A percentile compares a stretch with the other conserved stretches of the same genome.
phyloP scores from a whole-genome alignment of 140 eudicot genomes.

The Ambrosia hybrid region DNA sequence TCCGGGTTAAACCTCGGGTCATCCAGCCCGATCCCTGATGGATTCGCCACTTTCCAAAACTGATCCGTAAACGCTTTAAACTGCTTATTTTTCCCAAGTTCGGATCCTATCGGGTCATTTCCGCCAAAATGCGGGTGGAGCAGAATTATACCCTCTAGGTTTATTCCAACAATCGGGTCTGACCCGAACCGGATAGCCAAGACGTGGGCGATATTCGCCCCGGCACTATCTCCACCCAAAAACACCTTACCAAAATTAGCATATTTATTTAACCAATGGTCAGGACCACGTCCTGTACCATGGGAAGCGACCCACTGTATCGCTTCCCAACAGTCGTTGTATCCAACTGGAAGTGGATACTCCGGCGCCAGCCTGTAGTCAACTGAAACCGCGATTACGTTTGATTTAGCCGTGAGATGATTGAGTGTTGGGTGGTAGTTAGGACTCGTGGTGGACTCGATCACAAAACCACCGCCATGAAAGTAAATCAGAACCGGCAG shows the following conservation, averaged over 20 bases:
- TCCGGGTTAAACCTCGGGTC: too few species aligned
- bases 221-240: constrained; percentile 60
- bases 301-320: constrained; percentile 42
- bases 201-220: constrained; percentile 54
- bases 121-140: constrained; percentile 37
- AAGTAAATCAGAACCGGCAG: constrained; percentile 26
- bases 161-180: background rate
- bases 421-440: constrained; percentile 13
- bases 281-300: constrained; percentile 24
- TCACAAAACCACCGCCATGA: constrained; percentile 29
- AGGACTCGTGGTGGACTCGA: constrained; percentile 26
- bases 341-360: constrained; percentile 24
- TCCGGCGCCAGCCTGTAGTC: constrained; percentile 40
- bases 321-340: constrained; percentile 38
- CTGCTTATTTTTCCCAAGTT: background rate
- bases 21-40: too few species aligned
- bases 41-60: too few species aligned
- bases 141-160: background rate
- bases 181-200: constrained; percentile 29
- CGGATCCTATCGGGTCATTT: constrained; percentile 7
- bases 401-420: background rate
- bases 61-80: too few species aligned
- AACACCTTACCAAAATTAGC: constrained; percentile 44
- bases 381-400: constrained; percentile 14
- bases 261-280: constrained; percentile 43